A percentile compares a stretch with the other conserved stretches of the same genome.
Evolutionary conservation across 495 filamentous ascomycete species (phyloP).

Genomic region (Hypoxylon fragiforme): DNA sequence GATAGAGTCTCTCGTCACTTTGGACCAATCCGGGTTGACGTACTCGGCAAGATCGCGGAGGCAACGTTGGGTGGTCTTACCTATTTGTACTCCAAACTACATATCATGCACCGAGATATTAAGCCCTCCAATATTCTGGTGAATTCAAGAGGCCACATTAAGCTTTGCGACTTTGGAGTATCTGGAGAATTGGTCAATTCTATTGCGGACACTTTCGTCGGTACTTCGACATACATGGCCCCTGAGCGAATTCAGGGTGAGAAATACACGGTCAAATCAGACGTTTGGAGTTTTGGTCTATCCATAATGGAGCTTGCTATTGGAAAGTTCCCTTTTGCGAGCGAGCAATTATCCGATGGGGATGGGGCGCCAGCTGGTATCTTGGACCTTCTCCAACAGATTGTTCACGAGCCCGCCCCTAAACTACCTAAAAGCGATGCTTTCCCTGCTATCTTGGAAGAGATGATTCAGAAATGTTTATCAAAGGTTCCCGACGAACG

Average conservation of each 20-base stretch:
- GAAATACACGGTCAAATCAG: slow-evolving; percentile 95
- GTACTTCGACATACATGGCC: slow-evolving; percentile 98
- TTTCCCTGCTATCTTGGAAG: slow-evolving; percentile 90
- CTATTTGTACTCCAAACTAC: slow-evolving; percentile 90
- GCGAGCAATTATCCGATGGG: slow-evolving; percentile 64
- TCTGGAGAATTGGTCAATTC: slow-evolving; percentile 96
- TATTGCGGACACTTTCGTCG: slow-evolving; percentile 96
- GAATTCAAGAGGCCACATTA: slow-evolving; percentile 91
- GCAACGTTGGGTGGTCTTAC: slow-evolving; percentile 91
- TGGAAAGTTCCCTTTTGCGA: slow-evolving; percentile 90
- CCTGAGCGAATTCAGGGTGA: slow-evolving; percentile 96
- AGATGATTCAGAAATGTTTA: slow-evolving; percentile 95
- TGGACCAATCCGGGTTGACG: slow-evolving; percentile 94
- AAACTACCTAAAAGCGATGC: slow-evolving; percentile 94
- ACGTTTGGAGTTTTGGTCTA: slow-evolving; percentile 98
- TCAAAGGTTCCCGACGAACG: slow-evolving; percentile 83
- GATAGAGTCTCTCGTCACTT: slow-evolving; percentile 93
- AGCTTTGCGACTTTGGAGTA: slow-evolving; percentile 97
- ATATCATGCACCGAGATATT: slow-evolving; percentile 98
- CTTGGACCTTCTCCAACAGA: slow-evolving; percentile 92
- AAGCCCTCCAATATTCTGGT: slow-evolving; percentile 97
- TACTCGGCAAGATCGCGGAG: slow-evolving; percentile 98
- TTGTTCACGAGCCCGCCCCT: slow-evolving; percentile 94
- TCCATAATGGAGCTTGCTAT: slow-evolving; percentile 96
- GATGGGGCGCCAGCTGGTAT: slow-evolving; percentile 88